Conservation (phyloP, 2,329 filamentous ascomycete genomes). For the Westerdykella aurantiaca region DNA sequence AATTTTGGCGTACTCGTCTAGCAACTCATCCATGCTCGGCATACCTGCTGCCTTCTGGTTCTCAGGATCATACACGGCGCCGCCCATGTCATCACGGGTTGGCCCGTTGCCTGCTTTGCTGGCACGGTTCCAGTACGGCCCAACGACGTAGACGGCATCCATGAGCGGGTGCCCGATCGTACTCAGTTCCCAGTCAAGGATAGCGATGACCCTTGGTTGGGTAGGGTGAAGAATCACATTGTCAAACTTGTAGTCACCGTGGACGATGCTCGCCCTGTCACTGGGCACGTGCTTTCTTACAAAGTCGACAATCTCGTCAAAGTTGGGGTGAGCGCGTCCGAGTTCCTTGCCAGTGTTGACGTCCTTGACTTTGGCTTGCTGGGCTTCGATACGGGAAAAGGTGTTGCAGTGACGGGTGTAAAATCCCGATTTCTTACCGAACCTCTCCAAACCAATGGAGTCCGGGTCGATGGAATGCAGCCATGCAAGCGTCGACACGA, state of each 20-base stretch:
- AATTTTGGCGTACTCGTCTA: slow-evolving; percentile 60
- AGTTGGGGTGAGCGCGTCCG: slow-evolving; percentile 70
- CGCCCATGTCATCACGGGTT: slow-evolving; percentile 37
- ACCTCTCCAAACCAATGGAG: slow-evolving; percentile 62
- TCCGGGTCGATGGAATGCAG: slow-evolving; percentile 70
- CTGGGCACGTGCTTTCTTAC: slow-evolving; percentile 61
- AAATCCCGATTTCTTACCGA: slow-evolving; percentile 69
- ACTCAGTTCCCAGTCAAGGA: slow-evolving; percentile 96
- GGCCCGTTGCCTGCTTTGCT: slow-evolving; percentile 20
- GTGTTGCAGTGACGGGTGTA: slow-evolving; percentile 81
- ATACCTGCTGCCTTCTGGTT: slow-evolving; percentile 55
- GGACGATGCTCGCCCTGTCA: slow-evolving; percentile 75
- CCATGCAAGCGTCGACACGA: slow-evolving; percentile 72
- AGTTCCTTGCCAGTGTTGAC: slow-evolving; percentile 59
- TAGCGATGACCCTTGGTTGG: slow-evolving; percentile 79
- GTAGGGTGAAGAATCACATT: slow-evolving; percentile 69
- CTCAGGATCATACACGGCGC: slow-evolving; percentile 22
- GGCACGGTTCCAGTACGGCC: slow-evolving; percentile 40
- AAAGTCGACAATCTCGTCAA: slow-evolving; percentile 70
- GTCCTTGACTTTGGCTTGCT: slow-evolving; percentile 69
- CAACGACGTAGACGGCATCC: slow-evolving; percentile 75
- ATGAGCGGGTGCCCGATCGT: slow-evolving; percentile 90
- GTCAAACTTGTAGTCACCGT: slow-evolving; percentile 86
- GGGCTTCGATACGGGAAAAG: slow-evolving; percentile 68
- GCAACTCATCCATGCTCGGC: slow-evolving; percentile 52